Percentiles rank a stretch among this genome's conserved stretches.
phyloP scores from a whole-genome alignment of 768 basidiomycete genomes.

The Chalciporus pseudorubinellus region DNA sequence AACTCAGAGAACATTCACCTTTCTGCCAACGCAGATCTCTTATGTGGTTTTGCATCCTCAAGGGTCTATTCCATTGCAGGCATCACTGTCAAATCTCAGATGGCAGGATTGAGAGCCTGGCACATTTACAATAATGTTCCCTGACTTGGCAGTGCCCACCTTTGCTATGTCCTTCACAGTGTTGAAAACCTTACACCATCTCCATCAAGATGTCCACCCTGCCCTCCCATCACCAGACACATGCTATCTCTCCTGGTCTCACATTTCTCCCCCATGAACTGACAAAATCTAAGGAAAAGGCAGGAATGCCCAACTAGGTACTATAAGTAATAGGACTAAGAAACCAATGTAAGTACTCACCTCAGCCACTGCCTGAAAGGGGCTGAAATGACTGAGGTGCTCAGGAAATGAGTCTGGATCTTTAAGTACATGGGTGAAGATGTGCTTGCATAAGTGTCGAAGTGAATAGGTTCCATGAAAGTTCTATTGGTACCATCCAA shows the following conservation, averaged over 20 bases:
- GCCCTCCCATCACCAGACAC: conserved; percentile 22
- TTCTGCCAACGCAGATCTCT: conserved; percentile 25
- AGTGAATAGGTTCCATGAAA: no score
- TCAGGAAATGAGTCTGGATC: no score
- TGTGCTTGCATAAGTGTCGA: no score
- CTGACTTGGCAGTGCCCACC: conserved; percentile 19
- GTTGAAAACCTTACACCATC: conserved; percentile 24
- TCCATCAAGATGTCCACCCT: conserved; percentile 12
- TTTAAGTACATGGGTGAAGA: no score
- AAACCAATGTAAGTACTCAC: no score
- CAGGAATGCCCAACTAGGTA: no score
- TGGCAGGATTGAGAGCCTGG: conserved; percentile 29
- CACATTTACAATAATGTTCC: conserved; percentile 27
- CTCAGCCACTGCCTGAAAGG: no score
- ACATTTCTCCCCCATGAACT: no score
- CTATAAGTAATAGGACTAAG: no score
- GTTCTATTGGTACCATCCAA: no score
- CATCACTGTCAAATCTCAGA: background rate
- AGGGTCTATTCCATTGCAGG: background rate
- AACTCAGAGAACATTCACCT: conserved; percentile 18
- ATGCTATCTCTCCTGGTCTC: conserved; percentile 22
- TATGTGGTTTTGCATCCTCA: conserved; percentile 30
- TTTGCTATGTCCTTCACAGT: conserved; percentile 25
- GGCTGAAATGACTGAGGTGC: no score
- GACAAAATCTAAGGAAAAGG: no score